Percentiles rank a stretch among this genome's conserved stretches.
Evolutionary conservation across 805 yeast species (phyloP).

Genomic region (Candida railenensis): DNA sequence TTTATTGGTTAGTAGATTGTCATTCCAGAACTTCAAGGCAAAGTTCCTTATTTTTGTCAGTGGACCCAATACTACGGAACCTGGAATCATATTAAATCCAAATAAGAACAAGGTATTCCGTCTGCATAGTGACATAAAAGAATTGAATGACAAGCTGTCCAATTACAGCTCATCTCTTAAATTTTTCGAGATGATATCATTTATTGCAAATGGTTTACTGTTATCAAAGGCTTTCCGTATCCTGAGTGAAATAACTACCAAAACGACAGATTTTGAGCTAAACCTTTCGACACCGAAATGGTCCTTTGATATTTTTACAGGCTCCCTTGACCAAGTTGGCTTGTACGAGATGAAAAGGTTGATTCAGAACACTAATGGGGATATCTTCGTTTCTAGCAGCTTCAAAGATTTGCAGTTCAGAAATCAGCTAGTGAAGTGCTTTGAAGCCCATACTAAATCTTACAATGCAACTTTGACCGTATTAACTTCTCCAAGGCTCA

Average conservation of each 20-base stretch:
- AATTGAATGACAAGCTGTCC: slow-evolving; percentile 21
- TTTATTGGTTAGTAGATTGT: slow-evolving; percentile 15
- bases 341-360: slow-evolving; percentile 41
- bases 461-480: slow-evolving; percentile 22
- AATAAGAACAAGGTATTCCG: slow-evolving; percentile 19
- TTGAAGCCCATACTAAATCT: slow-evolving; percentile 2
- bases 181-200: slow-evolving; percentile 27
- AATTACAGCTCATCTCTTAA: slow-evolving; percentile 22
- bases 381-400: slow-evolving; percentile 26
- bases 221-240: slow-evolving; percentile 13
- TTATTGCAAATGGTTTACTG: slow-evolving; percentile 28
- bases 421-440: slow-evolving; percentile 11
- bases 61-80: slow-evolving; percentile 39
- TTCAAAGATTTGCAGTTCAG: slow-evolving; percentile 25
- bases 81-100: slow-evolving; percentile 31
- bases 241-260: slow-evolving; percentile 15
- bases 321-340: slow-evolving; percentile 43
- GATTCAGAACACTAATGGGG: slow-evolving; percentile 32
- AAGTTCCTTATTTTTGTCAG: slow-evolving; percentile 28
- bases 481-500: slow-evolving; percentile 29
- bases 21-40: slow-evolving; percentile 23
- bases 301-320: slow-evolving; percentile 32
- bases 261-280: slow-evolving; percentile 20
- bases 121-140: slow-evolving; percentile 35
- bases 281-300: slow-evolving; percentile 17